Evolutionary conservation across 75 land plant genomes (phyloP), one percentile per base, ranked within the genome.

Genomic region (Sequoiadendron giganteum): DNA sequence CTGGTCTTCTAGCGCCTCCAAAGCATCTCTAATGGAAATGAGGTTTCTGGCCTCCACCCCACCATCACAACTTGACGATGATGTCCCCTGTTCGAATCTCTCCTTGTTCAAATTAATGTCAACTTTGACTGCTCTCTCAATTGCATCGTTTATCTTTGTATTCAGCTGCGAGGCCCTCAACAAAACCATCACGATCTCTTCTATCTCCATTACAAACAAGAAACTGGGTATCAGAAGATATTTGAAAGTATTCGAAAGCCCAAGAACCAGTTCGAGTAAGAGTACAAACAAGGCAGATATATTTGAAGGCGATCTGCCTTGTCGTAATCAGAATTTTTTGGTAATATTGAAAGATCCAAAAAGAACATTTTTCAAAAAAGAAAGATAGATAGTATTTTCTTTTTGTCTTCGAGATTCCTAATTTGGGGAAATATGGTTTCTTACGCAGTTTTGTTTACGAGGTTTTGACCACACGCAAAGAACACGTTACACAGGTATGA

Each of bases 1-100:
- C 87, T 91, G 91, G 36, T 88, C 91, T 72, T 91, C 91, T 34
- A 91, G 86, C 2, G 84, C 83, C 72, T 88, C 91, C 43, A 91
- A 61, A 39, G 92, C 91, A 81, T 91, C 92, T 28, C 92, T 89
- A 65, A 91, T 90, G 48, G 87, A 76, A 30, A 76, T 89, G 61
- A 91, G 86, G 78, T 89, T 91, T 13, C 90, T 84, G 36, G 89
- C 92, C 85, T 91, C 92, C n/a, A 83, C 85, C 55, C 80, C 85
- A 21, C 39, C 43, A 30, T 30, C 75, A 58, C 61, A 16, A n/a
- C 34, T 30, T n/a, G 16, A 43, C 91, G 3, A 28, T 84, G 45
- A 34, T 84, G 25, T 52, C 87, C 72, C 48, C 40, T 10, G 8
- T 88, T 88, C 25, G 39, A 21, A 30, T 28, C 77, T 34, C 13